These are phyloP conservation scores for Globisporangium orthogonon DNA, from an alignment of 352 stramenopile species.

Conservation along the genomic window DNA sequence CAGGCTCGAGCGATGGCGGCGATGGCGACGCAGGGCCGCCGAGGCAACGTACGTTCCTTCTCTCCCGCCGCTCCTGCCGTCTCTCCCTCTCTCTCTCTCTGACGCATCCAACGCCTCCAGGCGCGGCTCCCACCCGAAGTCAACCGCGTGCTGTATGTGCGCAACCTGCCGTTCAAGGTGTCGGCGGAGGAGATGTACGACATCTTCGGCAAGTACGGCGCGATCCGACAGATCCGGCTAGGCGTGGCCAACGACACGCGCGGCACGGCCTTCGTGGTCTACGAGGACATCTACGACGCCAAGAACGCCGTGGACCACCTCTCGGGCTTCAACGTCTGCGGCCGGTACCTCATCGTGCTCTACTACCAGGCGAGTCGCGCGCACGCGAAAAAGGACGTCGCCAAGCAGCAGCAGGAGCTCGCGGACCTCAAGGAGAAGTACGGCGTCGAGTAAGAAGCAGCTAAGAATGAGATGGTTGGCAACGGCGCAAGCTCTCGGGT, in stretches of 20 bases:
- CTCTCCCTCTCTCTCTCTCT: background rate
- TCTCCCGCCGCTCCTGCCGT: background rate
- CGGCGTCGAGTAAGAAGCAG: conserved; percentile 53
- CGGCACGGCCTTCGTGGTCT: conserved; percentile 98
- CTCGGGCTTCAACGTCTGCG: conserved; percentile 98
- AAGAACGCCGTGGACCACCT: conserved; percentile 99
- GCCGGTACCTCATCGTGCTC: conserved; percentile 97
- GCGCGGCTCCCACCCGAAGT: conserved; percentile 95
- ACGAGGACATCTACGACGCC: conserved; percentile 99
- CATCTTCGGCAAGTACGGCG: conserved; percentile 99
- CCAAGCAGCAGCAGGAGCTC: conserved; percentile 77
- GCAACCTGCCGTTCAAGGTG: conserved; percentile 99
- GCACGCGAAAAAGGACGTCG: conserved; percentile 57
- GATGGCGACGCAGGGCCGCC: conserved; percentile 53
- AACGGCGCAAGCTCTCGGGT: background rate
- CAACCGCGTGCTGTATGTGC: conserved; percentile 95
- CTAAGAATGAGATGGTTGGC: background rate
- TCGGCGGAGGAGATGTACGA: conserved; percentile 99
- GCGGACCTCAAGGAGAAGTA: conserved; percentile 84
- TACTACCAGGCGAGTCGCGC: conserved; percentile 96
- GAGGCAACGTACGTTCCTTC: conserved; percentile 43
- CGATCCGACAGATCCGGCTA: conserved; percentile 96
- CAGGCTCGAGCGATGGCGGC: conserved; percentile 17
- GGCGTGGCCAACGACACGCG: conserved; percentile 94
- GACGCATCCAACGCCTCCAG: conserved; percentile 14